Base-by-base conservation (phyloP, 2,329 filamentous ascomycete species). In the Phaeophleospora eucalypticola region DNA sequence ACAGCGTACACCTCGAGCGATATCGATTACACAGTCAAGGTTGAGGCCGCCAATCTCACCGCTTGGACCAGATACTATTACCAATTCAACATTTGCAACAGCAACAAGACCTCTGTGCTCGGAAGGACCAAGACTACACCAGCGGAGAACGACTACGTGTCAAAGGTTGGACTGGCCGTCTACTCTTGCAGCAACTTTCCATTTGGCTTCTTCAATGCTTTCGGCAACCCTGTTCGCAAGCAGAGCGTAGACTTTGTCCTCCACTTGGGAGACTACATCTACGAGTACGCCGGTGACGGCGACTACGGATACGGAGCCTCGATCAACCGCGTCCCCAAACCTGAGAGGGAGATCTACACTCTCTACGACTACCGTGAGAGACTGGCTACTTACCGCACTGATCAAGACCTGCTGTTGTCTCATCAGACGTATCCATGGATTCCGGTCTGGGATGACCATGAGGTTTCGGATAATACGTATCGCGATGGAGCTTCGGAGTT, bases 21-120 rank as follows among this genome's bases (percentile, higher is more conserved):
- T 61, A 79, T 89, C 39, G 86, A 89, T 61, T 89, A 83, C 61
- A 89, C 85, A 0, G 71, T 88, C 49, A 87, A 87, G 73, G 78
- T 87, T 12, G 84, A 88, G 64, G 84, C 84, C 1, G 75, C 67
- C 40, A 75, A 77, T 12, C 63, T 88, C 34, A 68, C 77, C 42
- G 74, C 84, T 0, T 85, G 80, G 58, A 87, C 82, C 0, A 74
- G 71, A 2, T 87, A 87, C 64, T 83, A 77, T 58, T 87, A 87
- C 58, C 83, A 84, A 57, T 89, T 88, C 68, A 79, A 70, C 17
- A 74, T 87, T 21, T 89, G 85, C 60, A 69, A 73, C 43, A 84
- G 82, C 0, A 69, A 79, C 46, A 80, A 78, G 42, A 78, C 69
- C 37, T 84, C 80, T 43, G 77, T 80, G 0, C 41, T 87, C 18